These are phyloP conservation scores for Chalciporus piperatus DNA, from an alignment of 768 basidiomycete species.

Conservation along the genomic window DNA sequence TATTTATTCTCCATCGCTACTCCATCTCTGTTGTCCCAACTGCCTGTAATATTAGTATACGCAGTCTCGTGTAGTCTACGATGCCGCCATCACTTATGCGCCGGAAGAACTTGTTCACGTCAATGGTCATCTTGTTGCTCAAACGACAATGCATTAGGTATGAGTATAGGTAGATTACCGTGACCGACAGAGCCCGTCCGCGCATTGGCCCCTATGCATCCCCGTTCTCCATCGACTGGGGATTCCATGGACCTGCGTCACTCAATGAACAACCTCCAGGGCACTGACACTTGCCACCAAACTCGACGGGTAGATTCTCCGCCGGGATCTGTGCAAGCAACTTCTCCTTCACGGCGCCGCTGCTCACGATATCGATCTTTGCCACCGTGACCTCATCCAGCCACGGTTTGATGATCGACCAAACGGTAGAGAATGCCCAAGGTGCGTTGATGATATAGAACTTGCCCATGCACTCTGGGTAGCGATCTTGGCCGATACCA, in stretches of 20 bases:
- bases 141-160: constrained; percentile 28
- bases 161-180: constrained; percentile 27
- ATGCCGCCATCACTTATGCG: too few species aligned
- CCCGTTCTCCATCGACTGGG: constrained; percentile 14
- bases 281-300: constrained; percentile 83
- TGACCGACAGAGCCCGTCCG: constrained; percentile 12
- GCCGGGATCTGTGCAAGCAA: constrained; percentile 78
- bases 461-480: constrained; percentile 94
- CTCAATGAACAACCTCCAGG: constrained; percentile 78
- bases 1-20: too few species aligned
- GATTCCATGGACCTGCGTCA: constrained; percentile 92
- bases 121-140: constrained; percentile 13
- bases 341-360: constrained; percentile 61
- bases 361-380: constrained; percentile 91
- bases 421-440: constrained; percentile 86
- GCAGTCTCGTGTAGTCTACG: too few species aligned
- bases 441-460: constrained; percentile 99
- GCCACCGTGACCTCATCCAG: constrained; percentile 91
- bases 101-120: too few species aligned
- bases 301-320: constrained; percentile 81
- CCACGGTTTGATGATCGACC: constrained; percentile 89
- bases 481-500: constrained; percentile 83
- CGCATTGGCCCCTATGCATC: constrained; percentile 17
- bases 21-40: too few species aligned
- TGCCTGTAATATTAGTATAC: too few species aligned